Base-by-base conservation (phyloP, 257 asterid genomes). In the Euphrasia confusa region DNA sequence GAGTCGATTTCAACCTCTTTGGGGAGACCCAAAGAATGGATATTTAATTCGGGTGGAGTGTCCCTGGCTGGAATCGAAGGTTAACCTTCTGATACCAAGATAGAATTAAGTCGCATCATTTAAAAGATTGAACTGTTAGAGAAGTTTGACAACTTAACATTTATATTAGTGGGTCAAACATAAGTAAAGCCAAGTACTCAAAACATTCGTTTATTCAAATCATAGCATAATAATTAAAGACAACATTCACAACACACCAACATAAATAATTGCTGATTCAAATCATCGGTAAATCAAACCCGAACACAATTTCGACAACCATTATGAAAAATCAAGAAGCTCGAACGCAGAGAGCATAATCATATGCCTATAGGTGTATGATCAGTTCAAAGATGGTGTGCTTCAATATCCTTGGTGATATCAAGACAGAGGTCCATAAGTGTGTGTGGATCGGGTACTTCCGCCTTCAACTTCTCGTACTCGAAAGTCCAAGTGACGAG, bases 401-500 rank as follows among this genome's bases (percentile, higher is more conserved):
- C 15, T 35, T 77, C 81, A 40, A 72, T 69, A 48, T 65, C 75
- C 37, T 72, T 66, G 4, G 71, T 70, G 63, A 72, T 40, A 28
- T 37, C 11, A 24, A 66, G 59, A 5, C 52, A 44, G 5, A 73
- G 54, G 7, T 33, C 65, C 72, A 76, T 42, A 1, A 79, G 27
- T 1, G 76, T 18, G 24, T 75, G 65, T 14, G 83, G 82, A 8
- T 77, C 80, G 0, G 82, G 83, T 9, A 64, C 47, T 33, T 67
- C 66, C 39, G 66, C 79, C 1, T 53, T 67, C 60, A 59, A 32
- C 53, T 77, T 80, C 75, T 77, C 85, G 35, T 80, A 80, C n/a
- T 74, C 74, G 2, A 72, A 28, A 2, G 80, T 77, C 77, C 83
- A 80, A 0, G 79, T 80, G 0, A 71, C 75, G 15, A 78, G 11